Base-by-base conservation (phyloP, 495 filamentous ascomycete genomes). In the Hypoxylon fuscum region DNA sequence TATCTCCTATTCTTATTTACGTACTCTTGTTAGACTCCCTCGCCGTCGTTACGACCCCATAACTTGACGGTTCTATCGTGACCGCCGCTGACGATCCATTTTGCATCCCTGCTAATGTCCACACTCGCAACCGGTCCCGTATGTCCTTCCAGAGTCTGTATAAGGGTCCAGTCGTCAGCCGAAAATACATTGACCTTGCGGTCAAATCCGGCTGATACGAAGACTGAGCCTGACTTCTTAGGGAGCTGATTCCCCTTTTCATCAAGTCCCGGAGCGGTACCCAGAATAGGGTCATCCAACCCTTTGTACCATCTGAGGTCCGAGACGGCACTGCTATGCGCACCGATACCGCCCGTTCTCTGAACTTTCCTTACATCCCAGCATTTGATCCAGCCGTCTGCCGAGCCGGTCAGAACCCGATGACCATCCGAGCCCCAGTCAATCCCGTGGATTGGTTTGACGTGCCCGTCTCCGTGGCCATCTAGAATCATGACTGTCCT, bases 291-390 rank as follows among this genome's bases (percentile, higher is more conserved):
- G 23, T 85, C 83, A 64, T 92, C 92, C 3, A 79, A 75, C 2
- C 92, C 95, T 75, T 96, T 93, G 75, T 89, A 98, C 92, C 95
- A 98, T 56, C 93, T 81, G 17, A 99, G 75, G 72, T 99, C 95
- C 1, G 93, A 91, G 5, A 99, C 94, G 11, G 94, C 87, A 47
- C 91, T 92, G 51, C 87, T 90, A 75, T 99, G 94, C 1, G 95
- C 96, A 9, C 93, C 95, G 45, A 99, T 89, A 0, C 88, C 88
- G 8, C 90, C 94, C 0, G 83, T 87, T 56, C 88, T 87, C 62
- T 88, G 85, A 42, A 97, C 93, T 70, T 92, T 92, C 2, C 95
- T 86, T 42, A 98, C 79, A 72, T 99, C 95, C 95, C 95, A 99
- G 77, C 93, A 96, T 72, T 97, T 98, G 52, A 95, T 88, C 85